phyloP scores from a whole-genome alignment of 805 yeast species.

The Myxozyma neotropica region DNA sequence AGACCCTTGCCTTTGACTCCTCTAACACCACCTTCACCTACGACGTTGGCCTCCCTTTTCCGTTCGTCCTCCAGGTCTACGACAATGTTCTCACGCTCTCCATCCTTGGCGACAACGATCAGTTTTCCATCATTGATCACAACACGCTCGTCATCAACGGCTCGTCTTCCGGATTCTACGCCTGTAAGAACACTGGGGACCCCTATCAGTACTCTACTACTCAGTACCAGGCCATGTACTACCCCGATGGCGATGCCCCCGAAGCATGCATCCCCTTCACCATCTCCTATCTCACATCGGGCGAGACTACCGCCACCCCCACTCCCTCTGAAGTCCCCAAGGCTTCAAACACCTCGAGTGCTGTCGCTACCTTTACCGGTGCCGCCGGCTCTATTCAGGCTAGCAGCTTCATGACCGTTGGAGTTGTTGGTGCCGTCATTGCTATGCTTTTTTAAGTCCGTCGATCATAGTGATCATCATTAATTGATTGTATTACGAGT shows the following conservation, averaged over 20 bases:
- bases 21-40: neutral
- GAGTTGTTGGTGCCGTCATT: conserved; percentile 26
- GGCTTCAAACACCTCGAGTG: conserved; percentile 3
- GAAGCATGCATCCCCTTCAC: conserved; percentile 35
- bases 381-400: conserved; percentile 25
- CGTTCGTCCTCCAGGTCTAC: conserved; percentile 2
- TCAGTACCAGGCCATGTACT: conserved; percentile 41
- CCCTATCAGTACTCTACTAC: conserved; percentile 48
- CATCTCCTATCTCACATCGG: conserved; percentile 15
- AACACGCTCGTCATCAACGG: conserved; percentile 43
- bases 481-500: too few species aligned
- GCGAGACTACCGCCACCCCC: conserved; percentile 3
- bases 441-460: conserved; percentile 1
- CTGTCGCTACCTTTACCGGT: conserved; percentile 32
- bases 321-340: neutral
- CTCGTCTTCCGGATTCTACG: conserved; percentile 45
- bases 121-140: conserved; percentile 21
- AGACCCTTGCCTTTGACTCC: conserved; percentile 34
- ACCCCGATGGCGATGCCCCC: conserved; percentile 37
- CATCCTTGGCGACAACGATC: neutral
- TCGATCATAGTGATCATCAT: too few species aligned
- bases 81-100: conserved; percentile 35
- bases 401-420: conserved; percentile 20
- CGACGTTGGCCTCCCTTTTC: neutral
- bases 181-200: conserved; percentile 50